A percentile compares a stretch with the other conserved stretches of the same genome.
phyloP scores from a whole-genome alignment of 106 monocot species.

The Platanthera guangdongensis region DNA sequence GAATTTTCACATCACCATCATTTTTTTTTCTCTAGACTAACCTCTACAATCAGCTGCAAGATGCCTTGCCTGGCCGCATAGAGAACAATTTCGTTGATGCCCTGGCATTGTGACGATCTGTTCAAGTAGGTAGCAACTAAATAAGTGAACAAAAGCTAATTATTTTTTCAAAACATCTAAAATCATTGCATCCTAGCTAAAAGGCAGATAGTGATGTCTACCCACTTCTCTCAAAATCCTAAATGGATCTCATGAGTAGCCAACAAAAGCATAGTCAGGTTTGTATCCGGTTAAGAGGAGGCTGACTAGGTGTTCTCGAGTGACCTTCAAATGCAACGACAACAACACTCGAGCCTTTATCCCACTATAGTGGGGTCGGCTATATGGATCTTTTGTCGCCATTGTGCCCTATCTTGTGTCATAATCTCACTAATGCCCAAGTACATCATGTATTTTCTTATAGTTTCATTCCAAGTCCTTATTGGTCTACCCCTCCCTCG shows the following conservation, averaged over 20 bases:
- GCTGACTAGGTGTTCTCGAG: no score
- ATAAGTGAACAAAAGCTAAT: background rate
- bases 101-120: slow-evolving; percentile 87
- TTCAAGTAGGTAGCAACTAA: slow-evolving; percentile 5
- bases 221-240: slow-evolving; percentile 86
- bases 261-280: slow-evolving; percentile 87
- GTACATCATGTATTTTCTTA: no score
- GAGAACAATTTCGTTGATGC: slow-evolving; percentile 82
- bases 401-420: no score
- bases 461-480: no score
- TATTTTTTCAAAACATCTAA: background rate
- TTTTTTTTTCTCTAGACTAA: slow-evolving; percentile 9
- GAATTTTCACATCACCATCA: slow-evolving; percentile 20
- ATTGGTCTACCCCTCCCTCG: no score
- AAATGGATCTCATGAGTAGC: slow-evolving; percentile 85
- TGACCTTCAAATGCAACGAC: no score
- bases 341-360: no score
- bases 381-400: no score
- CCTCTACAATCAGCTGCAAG: slow-evolving; percentile 80
- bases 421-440: no score
- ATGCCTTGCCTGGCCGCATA: slow-evolving; percentile 77
- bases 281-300: slow-evolving; percentile 59
- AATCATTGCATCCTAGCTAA: background rate
- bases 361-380: no score
- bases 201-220: background rate